A percentile compares a stretch with the other conserved stretches of the same genome.
These are phyloP conservation scores for Stenocarpella maydis DNA, from an alignment of 2,329 filamentous ascomycete species.

Conservation along the genomic window DNA sequence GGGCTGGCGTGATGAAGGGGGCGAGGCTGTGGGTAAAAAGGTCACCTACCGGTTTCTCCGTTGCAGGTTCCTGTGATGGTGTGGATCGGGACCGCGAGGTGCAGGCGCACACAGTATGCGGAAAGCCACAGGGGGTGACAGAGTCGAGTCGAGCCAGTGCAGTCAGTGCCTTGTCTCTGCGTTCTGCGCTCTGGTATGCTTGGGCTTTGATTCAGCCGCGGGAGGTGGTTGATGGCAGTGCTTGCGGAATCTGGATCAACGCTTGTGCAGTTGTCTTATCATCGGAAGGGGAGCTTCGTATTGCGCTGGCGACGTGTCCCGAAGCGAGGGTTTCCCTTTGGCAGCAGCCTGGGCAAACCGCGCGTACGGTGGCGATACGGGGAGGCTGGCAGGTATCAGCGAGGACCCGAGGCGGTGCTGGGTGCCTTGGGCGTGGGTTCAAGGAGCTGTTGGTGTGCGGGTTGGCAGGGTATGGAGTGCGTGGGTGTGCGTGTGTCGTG, in stretches of 20 bases:
- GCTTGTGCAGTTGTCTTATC: conserved; percentile 22
- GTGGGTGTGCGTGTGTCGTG: background rate
- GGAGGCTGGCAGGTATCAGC: conserved; percentile 8
- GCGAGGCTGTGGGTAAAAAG: conserved; percentile 30
- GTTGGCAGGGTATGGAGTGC: conserved; percentile 8
- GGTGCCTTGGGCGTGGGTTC: conserved; percentile 13
- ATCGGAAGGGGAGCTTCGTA: conserved; percentile 14
- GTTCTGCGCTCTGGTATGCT: conserved; percentile 28
- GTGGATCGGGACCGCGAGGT: conserved; percentile 16
- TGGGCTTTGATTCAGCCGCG: conserved; percentile 5
- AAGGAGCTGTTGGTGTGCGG: conserved; percentile 22
- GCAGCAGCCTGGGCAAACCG: conserved; percentile 30
- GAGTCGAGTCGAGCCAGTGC: conserved; percentile 13
- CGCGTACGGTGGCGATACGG: conserved; percentile 30
- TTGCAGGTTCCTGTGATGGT: conserved; percentile 9
- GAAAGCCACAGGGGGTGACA: conserved; percentile 4
- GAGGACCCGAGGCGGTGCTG: conserved; percentile 3
- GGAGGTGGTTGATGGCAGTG: conserved; percentile 16
- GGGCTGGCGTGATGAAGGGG: conserved; percentile 32
- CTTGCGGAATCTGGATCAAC: conserved; percentile 12
- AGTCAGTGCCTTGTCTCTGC: conserved; percentile 13
- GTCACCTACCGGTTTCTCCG: conserved; percentile 24
- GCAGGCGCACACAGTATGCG: conserved; percentile 27
- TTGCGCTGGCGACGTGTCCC: conserved; percentile 14
- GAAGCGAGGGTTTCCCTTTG: conserved; percentile 11